A percentile compares a stretch with the other conserved stretches of the same genome.
These are phyloP conservation scores for Coemansia asiatica DNA, from an alignment of 192 early-diverging fungal genomes.

Conservation along the genomic window DNA sequence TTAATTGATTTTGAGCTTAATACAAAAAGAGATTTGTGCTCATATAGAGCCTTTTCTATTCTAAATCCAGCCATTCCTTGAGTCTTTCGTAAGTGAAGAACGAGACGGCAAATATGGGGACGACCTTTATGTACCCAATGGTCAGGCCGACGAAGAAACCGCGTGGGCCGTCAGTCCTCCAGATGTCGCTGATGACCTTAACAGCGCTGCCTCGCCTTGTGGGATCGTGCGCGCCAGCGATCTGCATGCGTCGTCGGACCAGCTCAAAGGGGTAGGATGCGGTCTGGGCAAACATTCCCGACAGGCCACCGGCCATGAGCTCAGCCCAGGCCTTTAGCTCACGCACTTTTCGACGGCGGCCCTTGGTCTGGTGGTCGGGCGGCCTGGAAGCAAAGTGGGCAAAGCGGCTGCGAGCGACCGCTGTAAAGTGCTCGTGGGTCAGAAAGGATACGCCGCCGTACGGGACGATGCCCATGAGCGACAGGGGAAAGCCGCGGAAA, in stretches of 20 bases:
- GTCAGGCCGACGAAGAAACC: slow-evolving; percentile 97
- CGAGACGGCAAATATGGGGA: slow-evolving; percentile 87
- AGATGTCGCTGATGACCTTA: slow-evolving; percentile 67
- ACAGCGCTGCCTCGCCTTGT: slow-evolving; percentile 55
- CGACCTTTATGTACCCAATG: slow-evolving; percentile 95
- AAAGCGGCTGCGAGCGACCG: slow-evolving; percentile 59
- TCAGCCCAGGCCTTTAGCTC: slow-evolving; percentile 75
- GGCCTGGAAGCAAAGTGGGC: slow-evolving; percentile 38
- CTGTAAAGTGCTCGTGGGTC: slow-evolving; percentile 75
- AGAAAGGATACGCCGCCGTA: slow-evolving; percentile 96
- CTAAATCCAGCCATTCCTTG: slow-evolving; percentile 43
- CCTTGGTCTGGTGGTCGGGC: slow-evolving; percentile 3
- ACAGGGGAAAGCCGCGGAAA: slow-evolving; percentile 89
- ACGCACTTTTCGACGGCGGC: slow-evolving; percentile 52
- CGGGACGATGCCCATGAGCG: slow-evolving; percentile 90
- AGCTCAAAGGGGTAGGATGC: slow-evolving; percentile 91
- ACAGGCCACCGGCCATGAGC: slow-evolving; percentile 75
- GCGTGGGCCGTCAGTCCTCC: slow-evolving; percentile 62
- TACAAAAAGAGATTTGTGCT: too few species aligned
- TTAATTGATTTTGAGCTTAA: too few species aligned
- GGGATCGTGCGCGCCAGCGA: slow-evolving; percentile 65
- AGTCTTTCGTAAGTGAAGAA: slow-evolving; percentile 82
- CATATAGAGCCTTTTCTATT: slow-evolving; percentile 16
- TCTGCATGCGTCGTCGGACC: slow-evolving; percentile 82
- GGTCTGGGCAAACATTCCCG: slow-evolving; percentile 84